Base-by-base conservation (phyloP, 2,329 filamentous ascomycete genomes). In the Fusarium avenaceum region DNA sequence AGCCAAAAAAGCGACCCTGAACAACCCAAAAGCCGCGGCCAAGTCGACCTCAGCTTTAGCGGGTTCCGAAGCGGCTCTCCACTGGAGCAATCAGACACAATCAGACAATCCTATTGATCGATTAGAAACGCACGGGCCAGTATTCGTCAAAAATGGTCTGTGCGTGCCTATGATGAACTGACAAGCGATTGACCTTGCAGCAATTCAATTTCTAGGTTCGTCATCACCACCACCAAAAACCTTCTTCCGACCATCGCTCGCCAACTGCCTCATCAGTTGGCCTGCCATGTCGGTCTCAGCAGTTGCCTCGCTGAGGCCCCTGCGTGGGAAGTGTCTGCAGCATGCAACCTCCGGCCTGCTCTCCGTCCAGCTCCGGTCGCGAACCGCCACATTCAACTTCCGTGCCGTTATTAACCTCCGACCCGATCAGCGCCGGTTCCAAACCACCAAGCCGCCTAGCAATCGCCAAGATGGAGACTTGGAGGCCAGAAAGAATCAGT, bases 241-340 rank as follows among this genome's bases (percentile, higher is more conserved):
- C 7, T n/a, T 26, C 19, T 13, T 47, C 32, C 32, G 39, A 55
- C 45, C 53, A 50, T 51, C 24, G 38, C 45, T 60, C 47, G 47
- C 42, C 56, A 54, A 49, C 56, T 63, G 20, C 33, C 24, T 64
- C 33, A 20, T 33, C 26, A 48, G 19, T 38, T 50, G 43, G 49
- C 49, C 57, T 50, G 46, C 28, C 52, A 80, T 80, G 79, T 77
- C 78, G 32, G 70, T 76, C 42, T 75, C 77, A 47, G 76, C 73
- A 30, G 59, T 76, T 39, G 77, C 77, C 57, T 78, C 77, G 32
- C 63, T 80, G 65, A 72, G 77, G 70, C 78, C 76, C 15, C 57
- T 78, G n/a, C 65, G 65, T 14, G 67, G 72, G 28, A 73, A 60
- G 59, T 80, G 77, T 43, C 62, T 77, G 44, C 74, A 72, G 38